phyloP scores from a whole-genome alignment of 2,329 filamentous ascomycete species.

The Achaetomium macrosporum region DNA sequence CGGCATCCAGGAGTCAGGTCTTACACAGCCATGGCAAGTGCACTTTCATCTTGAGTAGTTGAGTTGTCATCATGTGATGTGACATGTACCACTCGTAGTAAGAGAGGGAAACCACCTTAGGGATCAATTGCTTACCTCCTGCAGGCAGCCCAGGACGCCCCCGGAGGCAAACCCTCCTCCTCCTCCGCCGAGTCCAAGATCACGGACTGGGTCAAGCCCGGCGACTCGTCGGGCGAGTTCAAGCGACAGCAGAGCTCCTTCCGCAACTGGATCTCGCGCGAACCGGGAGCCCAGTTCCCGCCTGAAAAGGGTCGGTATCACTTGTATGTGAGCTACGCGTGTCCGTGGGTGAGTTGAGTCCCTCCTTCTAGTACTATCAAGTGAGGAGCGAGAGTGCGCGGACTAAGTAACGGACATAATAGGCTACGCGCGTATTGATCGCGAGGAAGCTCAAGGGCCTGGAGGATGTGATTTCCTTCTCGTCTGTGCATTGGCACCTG shows the following conservation, averaged over 20 bases:
- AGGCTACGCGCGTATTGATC: constrained; percentile 78
- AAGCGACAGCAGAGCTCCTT: constrained; percentile 83
- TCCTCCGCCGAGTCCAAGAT: too few relatives aligned
- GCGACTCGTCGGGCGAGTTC: constrained; percentile 82
- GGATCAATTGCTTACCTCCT: too few relatives aligned
- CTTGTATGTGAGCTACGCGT: constrained; percentile 90
- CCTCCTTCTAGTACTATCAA: neutral
- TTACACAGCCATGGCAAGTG: too few relatives aligned
- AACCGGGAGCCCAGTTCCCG: constrained; percentile 67
- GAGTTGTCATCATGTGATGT: too few relatives aligned
- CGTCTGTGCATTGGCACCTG: constrained; percentile 92
- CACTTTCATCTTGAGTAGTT: too few relatives aligned
- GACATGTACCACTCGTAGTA: too few relatives aligned
- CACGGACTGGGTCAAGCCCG: constrained; percentile 76
- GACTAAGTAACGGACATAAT: neutral
- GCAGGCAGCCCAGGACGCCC: constrained; percentile 21
- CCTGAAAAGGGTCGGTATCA: constrained; percentile 89
- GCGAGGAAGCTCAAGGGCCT: constrained; percentile 86
- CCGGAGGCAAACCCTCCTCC: too few relatives aligned
- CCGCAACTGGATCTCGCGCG: constrained; percentile 69
- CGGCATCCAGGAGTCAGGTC: too few relatives aligned
- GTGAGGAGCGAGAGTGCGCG: too few relatives aligned
- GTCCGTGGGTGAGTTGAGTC: constrained; percentile 64
- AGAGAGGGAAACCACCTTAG: too few relatives aligned
- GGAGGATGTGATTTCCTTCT: constrained; percentile 72